Base-by-base conservation (phyloP, 2,329 filamentous ascomycete species). In the Nemania serpens region DNA sequence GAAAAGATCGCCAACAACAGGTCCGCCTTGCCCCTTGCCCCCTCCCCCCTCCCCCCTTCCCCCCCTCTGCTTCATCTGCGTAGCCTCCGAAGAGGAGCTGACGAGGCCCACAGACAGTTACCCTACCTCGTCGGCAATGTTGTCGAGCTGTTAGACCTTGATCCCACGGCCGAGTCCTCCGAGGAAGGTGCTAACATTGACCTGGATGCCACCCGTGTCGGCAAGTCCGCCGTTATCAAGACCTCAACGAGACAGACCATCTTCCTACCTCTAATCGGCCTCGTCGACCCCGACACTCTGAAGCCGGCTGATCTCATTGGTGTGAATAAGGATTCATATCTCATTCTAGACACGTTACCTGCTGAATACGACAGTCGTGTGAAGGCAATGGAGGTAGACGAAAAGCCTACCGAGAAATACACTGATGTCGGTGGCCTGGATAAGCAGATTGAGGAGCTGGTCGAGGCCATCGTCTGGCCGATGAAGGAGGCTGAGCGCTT, bases 401-500 rank as follows among this genome's bases (percentile, higher is more conserved):
- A 99, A 84, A 99, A 99, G 84, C 96, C 95, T 10, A 98, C 93
- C 41, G 95, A 99, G 79, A 97, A 98, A 80, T 99, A 99, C 81
- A 95, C 89, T 56, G 95, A 99, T 80, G 96, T 99, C 13, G 95
- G 95, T 79, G 95, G 95, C 53, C 78, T 99, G 71, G 93, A 97
- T 79, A 99, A 99, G 81, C 95, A 99, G 82, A 99, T 99, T 74
- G 94, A 97, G 77, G 96, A 99, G 80, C 85, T 99, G 56, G 93
- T 99, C 9, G 95, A 99, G 81, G 95, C 95, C 58, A 95, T 99
- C 51, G 95, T 99, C 33, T 98, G 94, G 94, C 95, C 95, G 1
- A 99, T 99, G 95, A 98, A 98, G 85, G 94, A 99, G 80, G 93
- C 95, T 1, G 96, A 99, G 71, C 87, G 94, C 18, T 99, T 99